Base-by-base conservation (phyloP, 2,329 filamentous ascomycete genomes). In the Monilinia aucupariae region DNA sequence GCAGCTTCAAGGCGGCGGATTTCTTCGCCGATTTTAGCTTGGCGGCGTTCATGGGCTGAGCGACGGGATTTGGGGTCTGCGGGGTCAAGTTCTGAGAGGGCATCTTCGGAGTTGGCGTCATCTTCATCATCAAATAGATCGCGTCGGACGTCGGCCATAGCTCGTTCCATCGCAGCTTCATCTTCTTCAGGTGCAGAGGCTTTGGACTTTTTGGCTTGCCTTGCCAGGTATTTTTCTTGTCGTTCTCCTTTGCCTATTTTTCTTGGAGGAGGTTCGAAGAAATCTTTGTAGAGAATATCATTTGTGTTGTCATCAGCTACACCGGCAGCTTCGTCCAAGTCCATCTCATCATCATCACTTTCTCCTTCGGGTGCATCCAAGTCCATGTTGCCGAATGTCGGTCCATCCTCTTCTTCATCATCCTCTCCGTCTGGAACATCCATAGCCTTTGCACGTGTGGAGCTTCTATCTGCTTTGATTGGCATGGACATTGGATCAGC, bases 1-100 rank as follows among this genome's bases (percentile, higher is more conserved):
- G 88, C 91, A 4, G 90, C 86, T 80, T 99, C 94, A 22, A 99
- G 85, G 64, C 89, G 87, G 67, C 92, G 90, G 68, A 99, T 99
- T 75, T 97, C 91, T 72, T 96, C 89, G 7, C 86, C 85, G 52
- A 97, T 82, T 70, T 91, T 92, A 61, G 91, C 91, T 75, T 93
- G 91, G 65, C 89, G 84, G 60, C 91, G 87, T 77, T 97, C 91
- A 75, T 97, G 91, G 5, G 89, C 86, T 17, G 93, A 97, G 51
- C 85, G 83, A 56, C 89, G 82, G n/a, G 87, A 88, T 71, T 83
- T 87, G 17, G 86, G 85, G 68, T 92, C 85, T 49, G 84, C 84
- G 1, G 85, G 85, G 41, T 89, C 88, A 1, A 83, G 82, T 61
- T 89, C 84, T 4, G 85, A 85, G 20, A 88, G 79, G 0, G 80